A percentile compares a stretch with the other conserved stretches of the same genome.
Evolutionary conservation across 208 protist species (phyloP).

Genomic region (Wallacemonas rigidus): DNA sequence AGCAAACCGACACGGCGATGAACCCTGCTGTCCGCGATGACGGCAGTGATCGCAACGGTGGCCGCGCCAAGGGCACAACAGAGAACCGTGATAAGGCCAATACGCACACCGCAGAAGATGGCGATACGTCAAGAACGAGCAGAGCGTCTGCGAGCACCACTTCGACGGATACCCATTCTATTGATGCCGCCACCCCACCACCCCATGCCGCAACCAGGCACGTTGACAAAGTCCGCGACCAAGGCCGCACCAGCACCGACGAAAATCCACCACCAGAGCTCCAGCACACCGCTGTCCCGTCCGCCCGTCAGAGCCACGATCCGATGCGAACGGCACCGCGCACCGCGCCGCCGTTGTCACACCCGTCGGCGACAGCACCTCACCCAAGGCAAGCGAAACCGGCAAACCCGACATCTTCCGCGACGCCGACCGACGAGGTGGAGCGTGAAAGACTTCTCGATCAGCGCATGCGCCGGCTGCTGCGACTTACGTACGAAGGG

Average conservation of each 20-base stretch:
- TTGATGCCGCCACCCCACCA: background rate
- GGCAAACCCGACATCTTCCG: too few relatives aligned
- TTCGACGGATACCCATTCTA: background rate
- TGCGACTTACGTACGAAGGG: constrained; percentile 76
- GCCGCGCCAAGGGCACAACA: too few relatives aligned
- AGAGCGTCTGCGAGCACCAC: background rate
- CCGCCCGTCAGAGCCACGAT: background rate
- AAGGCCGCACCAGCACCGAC: background rate
- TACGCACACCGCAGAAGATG: too few relatives aligned
- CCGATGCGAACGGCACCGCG: too few relatives aligned
- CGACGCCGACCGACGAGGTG: background rate
- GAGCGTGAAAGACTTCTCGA: constrained; percentile 53
- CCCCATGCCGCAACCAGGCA: background rate
- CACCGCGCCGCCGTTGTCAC: too few relatives aligned
- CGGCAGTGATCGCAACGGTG: background rate
- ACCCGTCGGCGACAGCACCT: too few relatives aligned
- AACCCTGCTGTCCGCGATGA: background rate
- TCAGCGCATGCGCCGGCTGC: constrained; percentile 57
- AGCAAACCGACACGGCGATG: background rate
- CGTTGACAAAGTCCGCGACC: background rate
- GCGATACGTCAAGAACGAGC: too few relatives aligned
- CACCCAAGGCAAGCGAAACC: too few relatives aligned
- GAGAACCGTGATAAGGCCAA: too few relatives aligned
- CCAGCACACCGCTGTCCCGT: background rate
- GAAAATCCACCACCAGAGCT: background rate